These are phyloP conservation scores for Ogataea corticis DNA, from an alignment of 805 yeast genomes.

Conservation along the genomic window DNA sequence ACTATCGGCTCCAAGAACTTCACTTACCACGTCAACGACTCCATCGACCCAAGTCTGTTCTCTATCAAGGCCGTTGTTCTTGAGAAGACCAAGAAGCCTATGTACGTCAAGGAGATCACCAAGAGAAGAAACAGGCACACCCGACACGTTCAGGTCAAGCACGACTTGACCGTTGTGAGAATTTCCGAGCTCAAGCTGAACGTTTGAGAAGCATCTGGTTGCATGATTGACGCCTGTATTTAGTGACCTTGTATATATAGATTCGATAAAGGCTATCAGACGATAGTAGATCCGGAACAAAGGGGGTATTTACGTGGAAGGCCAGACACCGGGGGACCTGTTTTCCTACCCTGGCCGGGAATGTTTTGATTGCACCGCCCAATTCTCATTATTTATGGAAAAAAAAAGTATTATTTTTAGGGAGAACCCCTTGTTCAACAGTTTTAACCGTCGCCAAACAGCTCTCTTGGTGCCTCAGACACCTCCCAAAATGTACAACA, in stretches of 20 bases:
- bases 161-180: conserved; percentile 73
- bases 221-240: too few species aligned
- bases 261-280: not conserved
- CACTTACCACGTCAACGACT: conserved; percentile 55
- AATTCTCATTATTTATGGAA: too few species aligned
- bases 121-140: conserved; percentile 79
- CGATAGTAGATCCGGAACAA: too few species aligned
- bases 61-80: conserved; percentile 72
- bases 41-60: conserved; percentile 54
- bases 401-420: too few species aligned
- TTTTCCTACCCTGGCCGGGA: too few species aligned
- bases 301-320: too few species aligned
- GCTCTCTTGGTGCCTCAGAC: too few species aligned
- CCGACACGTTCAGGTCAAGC: conserved; percentile 65
- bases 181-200: conserved; percentile 69
- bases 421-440: too few species aligned
- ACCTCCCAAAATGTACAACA: not conserved
- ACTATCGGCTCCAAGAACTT: conserved; percentile 84
- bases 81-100: conserved; percentile 84
- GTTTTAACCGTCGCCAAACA: too few species aligned
- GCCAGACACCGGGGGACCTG: too few species aligned
- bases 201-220: conserved; percentile 6
- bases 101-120: conserved; percentile 69
- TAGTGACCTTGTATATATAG: conserved; percentile 4
- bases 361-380: too few species aligned